These are phyloP conservation scores for Aureobasidium sp. DNA, from an alignment of 2,329 filamentous ascomycete species.

Conservation along the genomic window DNA sequence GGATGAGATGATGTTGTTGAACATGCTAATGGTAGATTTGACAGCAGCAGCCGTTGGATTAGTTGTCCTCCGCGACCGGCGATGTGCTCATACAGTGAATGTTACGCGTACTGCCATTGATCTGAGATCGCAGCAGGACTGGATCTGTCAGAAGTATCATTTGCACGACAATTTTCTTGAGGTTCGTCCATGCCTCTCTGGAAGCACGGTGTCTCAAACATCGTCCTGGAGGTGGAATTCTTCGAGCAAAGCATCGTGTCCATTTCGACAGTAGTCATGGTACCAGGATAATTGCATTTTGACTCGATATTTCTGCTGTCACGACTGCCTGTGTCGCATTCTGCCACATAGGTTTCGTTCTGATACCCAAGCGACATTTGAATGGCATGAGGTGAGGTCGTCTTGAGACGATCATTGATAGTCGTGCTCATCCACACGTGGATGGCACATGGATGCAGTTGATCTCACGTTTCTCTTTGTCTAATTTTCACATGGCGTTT, in stretches of 20 bases:
- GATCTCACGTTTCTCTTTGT: background rate
- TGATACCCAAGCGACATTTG: background rate
- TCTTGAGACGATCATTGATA: background rate
- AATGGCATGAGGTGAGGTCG: conserved; percentile 2
- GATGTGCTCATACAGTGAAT: background rate
- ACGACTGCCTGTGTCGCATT: background rate
- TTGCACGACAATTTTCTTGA: background rate
- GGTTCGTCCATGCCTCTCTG: background rate
- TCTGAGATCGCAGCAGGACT: background rate
- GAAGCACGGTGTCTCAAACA: background rate
- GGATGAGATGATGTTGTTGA: background rate
- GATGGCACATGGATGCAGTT: conserved; percentile 7
- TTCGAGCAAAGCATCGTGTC: background rate
- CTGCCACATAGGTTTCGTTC: background rate
- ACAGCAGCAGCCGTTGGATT: background rate
- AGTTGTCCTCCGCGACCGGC: background rate
- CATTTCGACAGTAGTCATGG: background rate
- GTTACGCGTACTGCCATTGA: background rate
- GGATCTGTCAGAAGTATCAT: background rate
- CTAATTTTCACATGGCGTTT: background rate
- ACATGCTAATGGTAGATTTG: background rate
- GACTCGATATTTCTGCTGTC: background rate
- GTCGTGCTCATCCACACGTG: background rate
- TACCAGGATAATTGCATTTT: background rate
- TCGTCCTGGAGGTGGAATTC: no score